These are phyloP conservation scores for Coemansia aciculifera DNA, from an alignment of 192 early-diverging fungal species.

Conservation along the genomic window DNA sequence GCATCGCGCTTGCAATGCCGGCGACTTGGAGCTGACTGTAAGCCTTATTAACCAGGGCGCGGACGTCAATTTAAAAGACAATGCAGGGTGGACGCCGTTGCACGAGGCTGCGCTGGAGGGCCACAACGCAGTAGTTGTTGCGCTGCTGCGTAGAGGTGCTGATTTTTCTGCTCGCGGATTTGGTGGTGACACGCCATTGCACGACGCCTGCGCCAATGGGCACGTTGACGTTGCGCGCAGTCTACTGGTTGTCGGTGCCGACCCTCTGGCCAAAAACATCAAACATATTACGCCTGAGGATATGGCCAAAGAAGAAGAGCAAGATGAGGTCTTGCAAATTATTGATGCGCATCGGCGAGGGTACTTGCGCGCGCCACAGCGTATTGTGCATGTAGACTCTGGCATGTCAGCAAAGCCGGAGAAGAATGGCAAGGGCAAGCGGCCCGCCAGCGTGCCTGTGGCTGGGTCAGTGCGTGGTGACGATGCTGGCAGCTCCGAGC, in stretches of 20 bases:
- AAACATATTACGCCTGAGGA: conserved; percentile 58
- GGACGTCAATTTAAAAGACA: conserved; percentile 66
- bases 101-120: conserved; percentile 68
- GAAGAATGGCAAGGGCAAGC: conserved; percentile 20
- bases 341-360: conserved; percentile 24
- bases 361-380: not conserved
- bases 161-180: conserved; percentile 61
- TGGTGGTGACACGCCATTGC: conserved; percentile 63
- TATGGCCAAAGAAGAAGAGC: conserved; percentile 56
- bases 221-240: conserved; percentile 44
- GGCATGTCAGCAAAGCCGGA: not conserved
- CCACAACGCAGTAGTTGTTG: conserved; percentile 31
- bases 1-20: conserved; percentile 62
- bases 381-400: not conserved
- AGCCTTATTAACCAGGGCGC: conserved; percentile 62
- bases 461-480: not conserved
- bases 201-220: conserved; percentile 65
- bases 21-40: conserved; percentile 53
- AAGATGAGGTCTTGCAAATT: conserved; percentile 32
- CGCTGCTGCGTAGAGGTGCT: conserved; percentile 59
- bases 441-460: not conserved
- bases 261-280: conserved; percentile 30
- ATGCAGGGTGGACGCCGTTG: conserved; percentile 66
- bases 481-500: conserved; percentile 1
- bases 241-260: conserved; percentile 38